A percentile compares a stretch with the other conserved stretches of the same genome.
Conservation (phyloP, 352 stramenopile genomes). For the Globisporangium lucens region DNA sequence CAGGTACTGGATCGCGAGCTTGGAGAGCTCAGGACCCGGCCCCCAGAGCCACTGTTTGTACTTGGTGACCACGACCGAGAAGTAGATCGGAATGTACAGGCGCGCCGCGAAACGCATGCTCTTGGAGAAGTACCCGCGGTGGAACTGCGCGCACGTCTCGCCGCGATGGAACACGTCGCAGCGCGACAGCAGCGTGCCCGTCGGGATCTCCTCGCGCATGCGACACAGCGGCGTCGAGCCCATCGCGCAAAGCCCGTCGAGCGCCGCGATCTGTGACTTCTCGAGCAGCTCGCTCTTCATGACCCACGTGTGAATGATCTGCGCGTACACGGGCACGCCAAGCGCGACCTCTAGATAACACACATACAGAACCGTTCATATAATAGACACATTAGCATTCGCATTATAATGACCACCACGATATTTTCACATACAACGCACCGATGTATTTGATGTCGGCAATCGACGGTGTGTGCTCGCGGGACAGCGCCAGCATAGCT, state of each 20-base stretch:
- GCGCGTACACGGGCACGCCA: slow-evolving; percentile 31
- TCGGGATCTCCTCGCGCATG: slow-evolving; percentile 61
- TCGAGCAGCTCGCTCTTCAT: slow-evolving; percentile 46
- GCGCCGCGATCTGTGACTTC: slow-evolving; percentile 38
- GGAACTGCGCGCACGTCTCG: slow-evolving; percentile 42
- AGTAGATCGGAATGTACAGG: slow-evolving; percentile 69
- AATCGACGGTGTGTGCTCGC: slow-evolving; percentile 25
- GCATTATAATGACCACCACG: neutral
- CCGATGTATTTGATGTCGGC: slow-evolving; percentile 45
- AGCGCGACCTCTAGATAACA: slow-evolving; percentile 34
- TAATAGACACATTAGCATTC: neutral
- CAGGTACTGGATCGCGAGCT: slow-evolving; percentile 43
- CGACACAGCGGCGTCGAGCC: slow-evolving; percentile 27
- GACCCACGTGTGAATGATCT: slow-evolving; percentile 69
- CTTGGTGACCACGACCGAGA: slow-evolving; percentile 46
- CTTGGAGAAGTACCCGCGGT: slow-evolving; percentile 33
- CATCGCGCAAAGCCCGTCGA: slow-evolving; percentile 52
- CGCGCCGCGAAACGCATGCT: slow-evolving; percentile 40
- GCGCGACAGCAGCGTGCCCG: slow-evolving; percentile 31
- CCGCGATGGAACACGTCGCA: slow-evolving; percentile 63
- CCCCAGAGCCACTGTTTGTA: slow-evolving; percentile 66
- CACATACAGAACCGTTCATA: neutral
- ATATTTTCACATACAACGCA: slow-evolving; percentile 17
- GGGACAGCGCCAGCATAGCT: slow-evolving; percentile 33
- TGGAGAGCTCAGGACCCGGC: slow-evolving; percentile 34